A percentile compares a stretch with the other conserved stretches of the same genome.
phyloP scores from a whole-genome alignment of 202 grass and related monocot genomes.

The Setaria viridis region DNA sequence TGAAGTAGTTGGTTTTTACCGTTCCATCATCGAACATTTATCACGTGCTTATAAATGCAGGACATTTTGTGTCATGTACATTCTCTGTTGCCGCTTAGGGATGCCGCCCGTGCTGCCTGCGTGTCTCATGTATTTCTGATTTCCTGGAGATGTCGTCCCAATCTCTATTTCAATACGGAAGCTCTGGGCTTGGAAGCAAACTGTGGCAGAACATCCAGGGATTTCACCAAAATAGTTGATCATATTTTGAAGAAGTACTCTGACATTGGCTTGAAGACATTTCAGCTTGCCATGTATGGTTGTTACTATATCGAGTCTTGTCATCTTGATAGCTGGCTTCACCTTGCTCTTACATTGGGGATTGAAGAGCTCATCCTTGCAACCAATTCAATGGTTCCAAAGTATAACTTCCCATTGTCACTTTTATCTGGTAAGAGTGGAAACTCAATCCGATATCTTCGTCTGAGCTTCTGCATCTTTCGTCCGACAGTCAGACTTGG shows the following conservation, averaged over 20 bases:
- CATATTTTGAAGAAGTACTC: conserved; percentile 8
- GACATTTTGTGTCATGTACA: neutral
- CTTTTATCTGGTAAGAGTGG: conserved; percentile 12
- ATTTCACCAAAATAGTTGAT: neutral
- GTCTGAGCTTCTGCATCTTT: neutral
- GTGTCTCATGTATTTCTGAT: conserved; percentile 9
- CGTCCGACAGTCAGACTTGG: neutral
- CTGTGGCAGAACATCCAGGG: neutral
- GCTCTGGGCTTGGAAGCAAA: neutral
- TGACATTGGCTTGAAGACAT: conserved; percentile 10
- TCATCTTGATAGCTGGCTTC: conserved; percentile 11
- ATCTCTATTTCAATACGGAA: neutral
- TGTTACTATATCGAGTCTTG: neutral
- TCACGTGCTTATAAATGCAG: neutral
- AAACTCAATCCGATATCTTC: conserved; percentile 4
- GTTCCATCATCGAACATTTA: neutral
- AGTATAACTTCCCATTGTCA: neutral
- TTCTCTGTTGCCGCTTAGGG: conserved; percentile 5
- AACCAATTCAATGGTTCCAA: neutral
- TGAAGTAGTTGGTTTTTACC: neutral
- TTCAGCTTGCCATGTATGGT: neutral
- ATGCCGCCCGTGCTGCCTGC: conserved; percentile 16
- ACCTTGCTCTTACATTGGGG: conserved; percentile 3
- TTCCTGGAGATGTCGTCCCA: neutral
- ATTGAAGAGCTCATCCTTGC: neutral